Conservation (phyloP, 2,329 filamentous ascomycete genomes). For the Colletotrichum zoysiae region DNA sequence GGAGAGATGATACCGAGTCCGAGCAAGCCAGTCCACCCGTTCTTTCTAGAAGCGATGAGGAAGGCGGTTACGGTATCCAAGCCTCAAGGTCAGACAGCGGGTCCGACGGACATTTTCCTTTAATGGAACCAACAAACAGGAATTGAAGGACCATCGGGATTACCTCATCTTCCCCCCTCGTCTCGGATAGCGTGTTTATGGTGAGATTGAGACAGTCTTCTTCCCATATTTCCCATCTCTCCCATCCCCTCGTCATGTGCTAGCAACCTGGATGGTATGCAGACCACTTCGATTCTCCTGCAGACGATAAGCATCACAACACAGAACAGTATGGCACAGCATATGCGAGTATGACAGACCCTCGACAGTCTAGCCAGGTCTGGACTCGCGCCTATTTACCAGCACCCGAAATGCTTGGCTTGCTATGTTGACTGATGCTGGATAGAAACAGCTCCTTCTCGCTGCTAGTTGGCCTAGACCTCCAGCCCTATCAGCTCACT, state of each 20-base stretch:
- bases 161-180: too few species aligned
- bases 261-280: not conserved
- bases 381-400: not conserved
- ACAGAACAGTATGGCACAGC: not conserved
- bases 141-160: too few species aligned
- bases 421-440: conserved; percentile 30
- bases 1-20: too few species aligned
- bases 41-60: too few species aligned
- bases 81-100: too few species aligned
- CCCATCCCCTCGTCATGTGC: conserved; percentile 1
- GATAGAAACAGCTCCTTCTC: conserved; percentile 15
- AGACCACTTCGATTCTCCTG: conserved; percentile 11
- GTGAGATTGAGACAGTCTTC: too few species aligned
- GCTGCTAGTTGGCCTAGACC: not conserved
- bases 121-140: too few species aligned
- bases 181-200: too few species aligned
- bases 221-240: not conserved
- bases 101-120: too few species aligned
- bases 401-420: conserved; percentile 18
- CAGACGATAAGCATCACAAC: not conserved
- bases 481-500: not conserved
- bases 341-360: not conserved
- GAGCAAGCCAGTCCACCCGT: too few species aligned
- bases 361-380: not conserved
- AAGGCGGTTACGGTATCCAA: too few species aligned